phyloP scores from a whole-genome alignment of 2,329 filamentous ascomycete genomes.

The Ceratocystis cubensis region DNA sequence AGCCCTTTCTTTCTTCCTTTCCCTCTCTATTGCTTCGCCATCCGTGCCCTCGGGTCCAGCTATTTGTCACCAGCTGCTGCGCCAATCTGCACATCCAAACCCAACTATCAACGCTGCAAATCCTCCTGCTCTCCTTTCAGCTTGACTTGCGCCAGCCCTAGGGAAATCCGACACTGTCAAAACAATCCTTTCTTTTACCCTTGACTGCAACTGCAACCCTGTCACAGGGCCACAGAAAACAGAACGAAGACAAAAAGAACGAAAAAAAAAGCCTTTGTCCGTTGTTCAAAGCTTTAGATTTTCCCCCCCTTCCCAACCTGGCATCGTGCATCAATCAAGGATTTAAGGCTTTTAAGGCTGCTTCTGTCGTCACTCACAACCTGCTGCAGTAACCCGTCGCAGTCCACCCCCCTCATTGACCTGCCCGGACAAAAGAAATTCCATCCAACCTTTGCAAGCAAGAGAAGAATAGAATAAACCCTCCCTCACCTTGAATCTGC shows the following conservation, averaged over 20 bases:
- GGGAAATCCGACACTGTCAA: constrained; percentile 6
- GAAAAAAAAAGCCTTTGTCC: constrained; percentile 8
- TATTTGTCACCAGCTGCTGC: neutral
- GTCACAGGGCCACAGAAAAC: constrained; percentile 3
- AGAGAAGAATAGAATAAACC: too few relatives aligned
- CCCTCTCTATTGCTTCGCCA: neutral
- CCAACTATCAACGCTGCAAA: neutral
- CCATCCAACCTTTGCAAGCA: too few relatives aligned
- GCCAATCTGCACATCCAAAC: constrained; percentile 7
- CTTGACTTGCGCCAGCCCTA: constrained; percentile 5
- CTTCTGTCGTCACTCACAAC: neutral
- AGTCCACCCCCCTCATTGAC: neutral
- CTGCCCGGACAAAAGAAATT: neutral
- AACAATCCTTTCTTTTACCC: constrained; percentile 6
- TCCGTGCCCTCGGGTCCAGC: neutral
- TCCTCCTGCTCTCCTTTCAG: neutral
- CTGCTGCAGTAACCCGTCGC: neutral
- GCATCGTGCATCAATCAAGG: neutral
- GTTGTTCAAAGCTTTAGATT: neutral
- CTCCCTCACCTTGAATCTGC: too few relatives aligned
- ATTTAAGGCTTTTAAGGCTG: neutral
- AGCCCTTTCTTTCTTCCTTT: too few relatives aligned
- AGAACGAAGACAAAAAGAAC: neutral
- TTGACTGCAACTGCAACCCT: constrained; percentile 8
- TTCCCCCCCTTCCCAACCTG: neutral